Percentiles rank a stretch among this genome's conserved stretches.
phyloP scores from a whole-genome alignment of 768 basidiomycete genomes.

The Cyclocybe cylindracea region DNA sequence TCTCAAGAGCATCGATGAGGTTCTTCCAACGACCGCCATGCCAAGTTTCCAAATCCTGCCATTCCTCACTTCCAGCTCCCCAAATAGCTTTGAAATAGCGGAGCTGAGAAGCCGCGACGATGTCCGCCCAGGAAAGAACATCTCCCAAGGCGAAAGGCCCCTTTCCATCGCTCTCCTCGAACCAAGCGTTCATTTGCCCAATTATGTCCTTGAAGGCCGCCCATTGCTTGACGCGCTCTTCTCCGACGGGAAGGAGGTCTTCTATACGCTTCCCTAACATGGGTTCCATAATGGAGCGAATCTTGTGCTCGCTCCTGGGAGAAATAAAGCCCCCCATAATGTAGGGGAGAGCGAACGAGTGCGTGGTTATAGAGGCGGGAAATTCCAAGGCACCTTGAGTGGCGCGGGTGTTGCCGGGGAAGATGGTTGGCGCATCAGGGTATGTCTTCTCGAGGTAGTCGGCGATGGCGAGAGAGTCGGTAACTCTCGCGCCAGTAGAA shows the following conservation, averaged over 20 bases:
- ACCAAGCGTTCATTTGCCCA: conserved; percentile 16
- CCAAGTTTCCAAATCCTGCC: conserved; percentile 30
- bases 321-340: too few relatives aligned
- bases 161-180: conserved; percentile 13
- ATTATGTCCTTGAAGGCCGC: conserved; percentile 17
- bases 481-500: conserved; percentile 31
- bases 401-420: conserved; percentile 25
- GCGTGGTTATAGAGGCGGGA: too few relatives aligned
- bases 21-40: conserved; percentile 31
- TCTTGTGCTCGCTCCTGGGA: too few relatives aligned
- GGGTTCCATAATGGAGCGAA: too few relatives aligned
- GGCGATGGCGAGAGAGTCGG: conserved; percentile 46
- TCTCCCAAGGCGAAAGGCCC: conserved; percentile 31
- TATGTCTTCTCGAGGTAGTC: conserved; percentile 50
- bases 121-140: conserved; percentile 31
- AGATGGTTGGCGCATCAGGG: conserved; percentile 38
- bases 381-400: too few relatives aligned
- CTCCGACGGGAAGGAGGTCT: conserved; percentile 17
- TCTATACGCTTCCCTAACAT: conserved; percentile 18
- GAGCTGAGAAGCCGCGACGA: conserved; percentile 27
- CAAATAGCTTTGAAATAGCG: conserved; percentile 24
- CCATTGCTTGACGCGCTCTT: conserved; percentile 17
- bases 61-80: conserved; percentile 33
- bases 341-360: too few relatives aligned
- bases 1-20: conserved; percentile 19